These are phyloP conservation scores for Delphinella strobiligena DNA, from an alignment of 2,329 filamentous ascomycete species.

Conservation along the genomic window DNA sequence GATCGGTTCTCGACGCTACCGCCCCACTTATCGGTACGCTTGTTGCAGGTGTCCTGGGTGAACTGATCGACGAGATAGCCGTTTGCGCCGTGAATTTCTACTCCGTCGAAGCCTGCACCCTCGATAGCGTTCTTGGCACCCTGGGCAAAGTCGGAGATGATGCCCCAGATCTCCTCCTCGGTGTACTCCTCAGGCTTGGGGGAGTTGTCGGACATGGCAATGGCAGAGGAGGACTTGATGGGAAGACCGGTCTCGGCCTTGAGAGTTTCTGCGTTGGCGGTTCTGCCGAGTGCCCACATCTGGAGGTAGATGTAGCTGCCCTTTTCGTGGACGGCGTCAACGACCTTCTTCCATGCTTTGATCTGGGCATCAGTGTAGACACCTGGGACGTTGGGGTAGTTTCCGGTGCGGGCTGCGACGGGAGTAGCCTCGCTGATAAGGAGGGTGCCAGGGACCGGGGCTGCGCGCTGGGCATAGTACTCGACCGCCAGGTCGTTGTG, in stretches of 20 bases:
- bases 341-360: conserved; percentile 47
- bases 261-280: conserved; percentile 29
- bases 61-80: conserved; percentile 55
- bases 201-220: conserved; percentile 22
- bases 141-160: conserved; percentile 25
- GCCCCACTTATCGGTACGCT: conserved; percentile 37
- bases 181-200: conserved; percentile 23
- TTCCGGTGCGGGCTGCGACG: conserved; percentile 35
- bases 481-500: conserved; percentile 17
- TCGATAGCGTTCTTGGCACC: conserved; percentile 34
- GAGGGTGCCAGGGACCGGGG: conserved; percentile 37
- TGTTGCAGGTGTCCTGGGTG: conserved; percentile 45
- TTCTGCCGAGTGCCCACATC: conserved; percentile 50
- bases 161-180: conserved; percentile 25
- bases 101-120: conserved; percentile 46
- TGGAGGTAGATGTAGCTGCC: conserved; percentile 50
- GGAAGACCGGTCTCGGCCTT: conserved; percentile 19
- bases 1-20: conserved; percentile 38
- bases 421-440: conserved; percentile 48
- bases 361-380: conserved; percentile 47
- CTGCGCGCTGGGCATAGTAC: conserved; percentile 11
- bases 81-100: conserved; percentile 38
- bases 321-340: conserved; percentile 50
- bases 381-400: conserved; percentile 43
- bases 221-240: conserved; percentile 20